Conservation (phyloP, 495 filamentous ascomycete species). For the Tuber microsphaerosporum region DNA sequence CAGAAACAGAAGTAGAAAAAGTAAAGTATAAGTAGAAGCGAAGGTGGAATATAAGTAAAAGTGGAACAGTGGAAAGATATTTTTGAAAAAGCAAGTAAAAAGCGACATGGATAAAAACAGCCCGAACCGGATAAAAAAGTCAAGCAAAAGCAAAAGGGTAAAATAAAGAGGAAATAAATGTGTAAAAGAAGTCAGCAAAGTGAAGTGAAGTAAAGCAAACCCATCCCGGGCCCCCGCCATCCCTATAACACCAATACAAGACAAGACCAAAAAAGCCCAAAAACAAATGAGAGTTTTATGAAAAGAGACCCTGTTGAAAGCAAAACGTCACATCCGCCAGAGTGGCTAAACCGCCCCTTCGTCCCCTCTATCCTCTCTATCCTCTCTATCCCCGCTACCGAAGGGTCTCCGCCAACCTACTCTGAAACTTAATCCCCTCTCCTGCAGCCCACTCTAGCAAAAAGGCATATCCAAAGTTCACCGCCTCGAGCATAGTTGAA, state of each 20-base stretch:
- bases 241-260: constrained; percentile 8
- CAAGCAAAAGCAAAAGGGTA: constrained; percentile 23
- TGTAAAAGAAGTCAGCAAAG: not conserved
- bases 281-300: not conserved
- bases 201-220: not conserved
- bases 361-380: not conserved
- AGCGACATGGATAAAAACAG: not conserved
- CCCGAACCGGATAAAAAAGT: no score
- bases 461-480: constrained; percentile 38
- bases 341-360: not conserved
- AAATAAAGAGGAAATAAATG: constrained; percentile 20
- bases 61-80: constrained; percentile 14
- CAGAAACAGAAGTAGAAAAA: constrained; percentile 17
- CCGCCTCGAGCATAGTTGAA: constrained; percentile 37
- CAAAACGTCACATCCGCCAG: not conserved
- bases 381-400: not conserved
- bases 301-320: not conserved
- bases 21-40: constrained; percentile 8
- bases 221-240: constrained; percentile 1
- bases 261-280: constrained; percentile 3
- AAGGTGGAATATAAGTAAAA: not conserved
- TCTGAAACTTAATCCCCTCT: constrained; percentile 32
- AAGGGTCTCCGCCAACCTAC: constrained; percentile 20
- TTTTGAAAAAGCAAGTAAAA: constrained; percentile 28
- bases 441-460: constrained; percentile 35